Conservation (phyloP, 1,284 basidiomycete genomes). For the Sparassis latifolia region DNA sequence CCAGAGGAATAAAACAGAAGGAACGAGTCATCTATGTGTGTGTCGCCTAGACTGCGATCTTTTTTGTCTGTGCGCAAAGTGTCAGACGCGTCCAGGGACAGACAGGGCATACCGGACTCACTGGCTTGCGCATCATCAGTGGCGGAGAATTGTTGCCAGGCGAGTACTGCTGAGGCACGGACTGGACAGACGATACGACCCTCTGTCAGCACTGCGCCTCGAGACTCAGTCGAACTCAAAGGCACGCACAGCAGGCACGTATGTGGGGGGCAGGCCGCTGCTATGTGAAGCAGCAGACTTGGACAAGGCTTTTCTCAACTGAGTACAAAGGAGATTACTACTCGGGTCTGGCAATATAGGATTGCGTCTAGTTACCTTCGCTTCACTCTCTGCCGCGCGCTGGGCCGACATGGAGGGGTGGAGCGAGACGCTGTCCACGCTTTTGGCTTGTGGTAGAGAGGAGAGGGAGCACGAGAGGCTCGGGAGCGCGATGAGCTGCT, state of each 20-base stretch:
- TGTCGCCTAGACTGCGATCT: slow-evolving; percentile 18
- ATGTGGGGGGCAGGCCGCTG: slow-evolving; percentile 12
- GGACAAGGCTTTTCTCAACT: slow-evolving; percentile 26
- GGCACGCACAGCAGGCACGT: slow-evolving; percentile 16
- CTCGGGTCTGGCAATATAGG: neutral
- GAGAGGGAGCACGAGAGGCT: slow-evolving; percentile 61
- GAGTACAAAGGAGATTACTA: slow-evolving; percentile 11
- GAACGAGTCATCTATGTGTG: neutral
- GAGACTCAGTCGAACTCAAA: neutral
- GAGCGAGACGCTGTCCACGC: slow-evolving; percentile 53
- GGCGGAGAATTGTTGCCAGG: slow-evolving; percentile 22
- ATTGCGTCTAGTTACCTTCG: slow-evolving; percentile 44
- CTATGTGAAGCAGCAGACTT: slow-evolving; percentile 17
- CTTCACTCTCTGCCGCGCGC: slow-evolving; percentile 62
- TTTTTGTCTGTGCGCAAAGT: slow-evolving; percentile 18
- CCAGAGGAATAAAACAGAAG: slow-evolving; percentile 10
- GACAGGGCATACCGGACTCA: slow-evolving; percentile 12
- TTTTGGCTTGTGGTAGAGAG: slow-evolving; percentile 61
- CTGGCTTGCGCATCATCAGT: slow-evolving; percentile 32
- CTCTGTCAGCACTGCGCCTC: no score
- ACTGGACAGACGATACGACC: slow-evolving; percentile 1
- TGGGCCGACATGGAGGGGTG: slow-evolving; percentile 66
- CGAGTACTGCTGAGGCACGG: slow-evolving; percentile 14
- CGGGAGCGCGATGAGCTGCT: slow-evolving; percentile 60
- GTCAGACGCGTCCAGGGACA: slow-evolving; percentile 3